Evolutionary conservation across 805 yeast species (phyloP).

Genomic region (Limtongozyma cylindracea): DNA sequence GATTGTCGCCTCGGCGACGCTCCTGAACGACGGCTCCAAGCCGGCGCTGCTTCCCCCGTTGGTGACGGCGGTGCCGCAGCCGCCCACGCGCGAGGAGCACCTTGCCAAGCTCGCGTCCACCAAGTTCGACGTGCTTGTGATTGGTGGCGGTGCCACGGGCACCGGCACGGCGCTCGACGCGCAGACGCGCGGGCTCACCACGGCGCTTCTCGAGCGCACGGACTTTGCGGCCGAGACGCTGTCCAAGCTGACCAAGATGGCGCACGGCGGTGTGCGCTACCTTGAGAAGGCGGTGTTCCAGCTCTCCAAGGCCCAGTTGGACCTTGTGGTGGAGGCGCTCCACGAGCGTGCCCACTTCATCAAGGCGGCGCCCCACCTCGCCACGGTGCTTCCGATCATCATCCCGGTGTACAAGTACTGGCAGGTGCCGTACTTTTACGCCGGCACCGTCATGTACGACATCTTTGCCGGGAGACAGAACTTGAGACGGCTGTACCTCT

Average conservation of each 20-base stretch:
- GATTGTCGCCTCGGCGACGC: no score
- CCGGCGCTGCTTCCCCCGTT: slow-evolving; percentile 20
- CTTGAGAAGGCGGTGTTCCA: slow-evolving; percentile 88
- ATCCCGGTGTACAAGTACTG: slow-evolving; percentile 92
- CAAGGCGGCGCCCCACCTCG: slow-evolving; percentile 79
- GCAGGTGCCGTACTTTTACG: slow-evolving; percentile 87
- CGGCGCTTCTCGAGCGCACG: slow-evolving; percentile 61
- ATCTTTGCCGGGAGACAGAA: slow-evolving; percentile 79
- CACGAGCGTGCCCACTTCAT: slow-evolving; percentile 71
- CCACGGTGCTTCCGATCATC: slow-evolving; percentile 71
- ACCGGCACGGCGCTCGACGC: slow-evolving; percentile 88
- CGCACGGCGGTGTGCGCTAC: slow-evolving; percentile 93
- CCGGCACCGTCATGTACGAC: slow-evolving; percentile 81
- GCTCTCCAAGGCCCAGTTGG: slow-evolving; percentile 71
- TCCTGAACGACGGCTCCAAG: no score
- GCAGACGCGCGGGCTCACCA: slow-evolving; percentile 70
- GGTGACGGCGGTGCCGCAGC: slow-evolving; percentile 15
- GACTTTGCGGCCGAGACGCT: slow-evolving; percentile 90
- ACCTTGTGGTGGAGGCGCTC: slow-evolving; percentile 71
- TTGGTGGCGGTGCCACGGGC: slow-evolving; percentile 96
- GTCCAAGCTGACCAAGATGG: slow-evolving; percentile 85
- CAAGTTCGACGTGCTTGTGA: slow-evolving; percentile 64
- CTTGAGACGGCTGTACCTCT: slow-evolving; percentile 50
- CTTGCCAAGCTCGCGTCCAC: slow-evolving; percentile 22
- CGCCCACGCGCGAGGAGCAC: slow-evolving; percentile 31